Evolutionary conservation across 2,329 filamentous ascomycete species (phyloP).

Genomic region (Aspergillus nomiae): DNA sequence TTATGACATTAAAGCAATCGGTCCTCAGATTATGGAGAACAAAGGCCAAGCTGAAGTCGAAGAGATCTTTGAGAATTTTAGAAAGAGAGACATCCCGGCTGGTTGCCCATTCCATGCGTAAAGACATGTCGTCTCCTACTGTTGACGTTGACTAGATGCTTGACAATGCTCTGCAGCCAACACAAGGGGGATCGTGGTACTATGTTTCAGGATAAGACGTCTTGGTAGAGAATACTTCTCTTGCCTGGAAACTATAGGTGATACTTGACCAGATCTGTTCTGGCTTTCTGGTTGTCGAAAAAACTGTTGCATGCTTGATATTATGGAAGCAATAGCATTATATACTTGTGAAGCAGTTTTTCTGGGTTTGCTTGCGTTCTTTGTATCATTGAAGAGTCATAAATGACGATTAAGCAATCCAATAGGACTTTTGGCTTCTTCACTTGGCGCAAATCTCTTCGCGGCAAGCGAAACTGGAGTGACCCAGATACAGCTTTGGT

Average conservation of each 20-base stretch:
- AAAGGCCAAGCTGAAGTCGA: conserved; percentile 10
- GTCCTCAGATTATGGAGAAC: conserved; percentile 18
- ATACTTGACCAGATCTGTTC: not conserved
- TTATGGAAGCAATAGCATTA: not conserved
- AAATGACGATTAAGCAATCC: not conserved
- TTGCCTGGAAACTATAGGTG: not conserved
- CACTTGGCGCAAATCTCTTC: not conserved
- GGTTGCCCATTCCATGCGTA: not conserved
- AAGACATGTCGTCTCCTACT: not conserved
- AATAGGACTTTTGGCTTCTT: not conserved
- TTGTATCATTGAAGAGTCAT: not conserved
- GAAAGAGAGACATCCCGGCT: not conserved
- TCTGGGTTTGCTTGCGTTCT: too few species aligned
- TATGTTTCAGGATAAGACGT: not conserved
- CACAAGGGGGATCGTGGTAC: not conserved
- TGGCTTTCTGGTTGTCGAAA: not conserved
- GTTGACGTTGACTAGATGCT: not conserved
- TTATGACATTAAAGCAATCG: conserved; percentile 23
- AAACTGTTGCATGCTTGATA: not conserved
- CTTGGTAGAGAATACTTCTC: not conserved
- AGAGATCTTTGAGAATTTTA: not conserved
- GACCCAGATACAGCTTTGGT: not conserved
- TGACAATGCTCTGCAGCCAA: not conserved
- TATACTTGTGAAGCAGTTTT: not conserved
- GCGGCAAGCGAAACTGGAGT: not conserved